phyloP scores from a whole-genome alignment of 441 rosid species.

The Brassica balearica region DNA sequence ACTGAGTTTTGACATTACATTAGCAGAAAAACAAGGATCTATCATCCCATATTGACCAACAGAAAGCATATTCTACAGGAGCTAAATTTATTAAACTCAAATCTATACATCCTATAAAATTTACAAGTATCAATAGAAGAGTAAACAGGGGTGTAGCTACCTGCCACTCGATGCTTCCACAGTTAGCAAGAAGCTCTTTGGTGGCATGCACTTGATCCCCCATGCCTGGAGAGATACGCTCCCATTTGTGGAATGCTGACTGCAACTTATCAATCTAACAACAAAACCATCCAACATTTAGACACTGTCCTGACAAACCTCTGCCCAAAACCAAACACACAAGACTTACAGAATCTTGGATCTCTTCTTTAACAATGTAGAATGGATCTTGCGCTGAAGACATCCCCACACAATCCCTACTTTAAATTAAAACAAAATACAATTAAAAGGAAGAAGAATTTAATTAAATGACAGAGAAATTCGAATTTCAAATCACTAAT shows the following conservation, averaged over 20 bases:
- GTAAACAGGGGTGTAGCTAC: slow-evolving; percentile 46
- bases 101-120: too few relatives aligned
- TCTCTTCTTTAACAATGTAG: slow-evolving; percentile 95
- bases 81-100: not conserved
- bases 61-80: not conserved
- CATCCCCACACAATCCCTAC: slow-evolving; percentile 52
- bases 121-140: too few relatives aligned
- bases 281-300: slow-evolving; percentile 12
- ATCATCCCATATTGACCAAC: not conserved
- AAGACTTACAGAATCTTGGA: slow-evolving; percentile 87
- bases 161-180: slow-evolving; percentile 99
- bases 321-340: not conserved
- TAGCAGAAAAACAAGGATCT: slow-evolving; percentile 2
- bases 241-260: slow-evolving; percentile 90
- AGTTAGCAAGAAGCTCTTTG: slow-evolving; percentile 71
- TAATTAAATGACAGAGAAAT: not conserved
- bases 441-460: not conserved
- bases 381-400: slow-evolving; percentile 98
- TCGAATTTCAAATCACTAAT: too few relatives aligned
- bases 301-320: too few relatives aligned
- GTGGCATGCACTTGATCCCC: slow-evolving; percentile 73
- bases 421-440: slow-evolving; percentile 1
- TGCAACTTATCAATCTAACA: slow-evolving; percentile 91
- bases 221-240: slow-evolving; percentile 60
- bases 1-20: not conserved